phyloP scores from a whole-genome alignment of 176 grass and related monocot species.

The Aegilops speltoides region DNA sequence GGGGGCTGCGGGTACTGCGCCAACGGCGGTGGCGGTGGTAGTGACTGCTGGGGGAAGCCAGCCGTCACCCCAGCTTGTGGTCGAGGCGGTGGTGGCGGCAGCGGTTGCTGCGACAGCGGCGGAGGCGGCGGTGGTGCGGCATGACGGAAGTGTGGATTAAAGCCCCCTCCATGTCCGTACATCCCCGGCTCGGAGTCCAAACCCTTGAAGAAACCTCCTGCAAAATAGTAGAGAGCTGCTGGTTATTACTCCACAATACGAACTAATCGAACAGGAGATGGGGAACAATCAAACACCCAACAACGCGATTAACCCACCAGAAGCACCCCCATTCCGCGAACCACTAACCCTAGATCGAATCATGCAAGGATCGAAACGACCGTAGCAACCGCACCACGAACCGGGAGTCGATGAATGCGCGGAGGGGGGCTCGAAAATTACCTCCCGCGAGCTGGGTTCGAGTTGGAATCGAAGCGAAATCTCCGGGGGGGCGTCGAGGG shows the following conservation, averaged over 20 bases:
- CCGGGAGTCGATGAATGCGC: background rate
- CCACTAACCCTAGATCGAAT: slow-evolving; percentile 40
- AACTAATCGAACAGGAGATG: background rate
- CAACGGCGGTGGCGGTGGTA: background rate
- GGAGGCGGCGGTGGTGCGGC: slow-evolving; percentile 26
- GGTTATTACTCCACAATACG: background rate
- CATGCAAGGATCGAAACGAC: background rate
- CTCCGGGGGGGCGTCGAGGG: background rate
- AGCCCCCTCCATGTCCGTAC: slow-evolving; percentile 58
- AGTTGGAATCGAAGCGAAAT: background rate
- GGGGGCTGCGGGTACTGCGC: slow-evolving; percentile 12
- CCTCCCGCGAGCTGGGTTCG: slow-evolving; percentile 7
- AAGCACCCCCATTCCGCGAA: background rate
- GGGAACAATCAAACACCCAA: background rate
- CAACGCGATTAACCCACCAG: background rate
- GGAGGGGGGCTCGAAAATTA: slow-evolving; percentile 9
- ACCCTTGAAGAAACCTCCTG: slow-evolving; percentile 20
- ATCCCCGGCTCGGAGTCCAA: slow-evolving; percentile 43
- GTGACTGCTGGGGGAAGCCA: slow-evolving; percentile 29
- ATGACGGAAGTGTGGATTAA: slow-evolving; percentile 37
- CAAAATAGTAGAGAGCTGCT: slow-evolving; percentile 19
- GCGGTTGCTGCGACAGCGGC: slow-evolving; percentile 21
- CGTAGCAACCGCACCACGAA: background rate
- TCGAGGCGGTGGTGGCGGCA: slow-evolving; percentile 7
- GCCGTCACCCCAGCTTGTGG: slow-evolving; percentile 20